Evolutionary conservation across 176 grass and related monocot species (phyloP).

Genomic region (Lolium rigidum): DNA sequence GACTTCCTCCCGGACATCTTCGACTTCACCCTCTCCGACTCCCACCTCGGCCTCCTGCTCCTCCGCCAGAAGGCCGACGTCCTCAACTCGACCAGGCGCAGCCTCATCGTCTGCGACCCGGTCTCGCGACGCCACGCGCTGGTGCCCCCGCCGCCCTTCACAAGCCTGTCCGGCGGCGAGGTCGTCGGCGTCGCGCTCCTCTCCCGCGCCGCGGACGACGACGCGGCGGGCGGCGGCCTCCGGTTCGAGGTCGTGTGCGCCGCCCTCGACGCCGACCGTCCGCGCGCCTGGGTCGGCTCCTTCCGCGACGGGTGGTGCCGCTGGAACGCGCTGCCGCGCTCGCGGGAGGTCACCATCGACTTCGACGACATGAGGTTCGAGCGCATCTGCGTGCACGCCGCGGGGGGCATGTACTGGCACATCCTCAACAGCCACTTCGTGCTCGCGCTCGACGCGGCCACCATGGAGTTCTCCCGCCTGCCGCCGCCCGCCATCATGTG

Average conservation of each 20-base stretch:
- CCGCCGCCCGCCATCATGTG: background rate
- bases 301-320: conserved; percentile 18
- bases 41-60: background rate
- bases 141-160: background rate
- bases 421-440: background rate
- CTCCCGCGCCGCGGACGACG: background rate
- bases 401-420: conserved; percentile 35
- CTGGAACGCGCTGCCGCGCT: conserved; percentile 13
- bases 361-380: conserved; percentile 24
- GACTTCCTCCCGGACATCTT: conserved; percentile 18
- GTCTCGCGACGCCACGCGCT: background rate
- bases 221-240: background rate
- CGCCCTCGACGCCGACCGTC: background rate
- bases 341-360: background rate
- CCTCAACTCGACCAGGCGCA: background rate
- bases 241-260: conserved; percentile 22
- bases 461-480: conserved; percentile 29
- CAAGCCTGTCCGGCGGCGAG: background rate
- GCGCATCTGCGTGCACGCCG: conserved; percentile 22
- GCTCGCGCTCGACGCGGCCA: conserved; percentile 12
- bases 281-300: conserved; percentile 26
- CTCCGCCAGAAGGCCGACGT: background rate
- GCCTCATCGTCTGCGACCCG: conserved; percentile 1
- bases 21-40: conserved; percentile 7
- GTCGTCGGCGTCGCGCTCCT: background rate